Percentiles rank a stretch among this genome's conserved stretches.
phyloP scores from a whole-genome alignment of 2,329 filamentous ascomycete species.

The Neofusicoccum sp. region DNA sequence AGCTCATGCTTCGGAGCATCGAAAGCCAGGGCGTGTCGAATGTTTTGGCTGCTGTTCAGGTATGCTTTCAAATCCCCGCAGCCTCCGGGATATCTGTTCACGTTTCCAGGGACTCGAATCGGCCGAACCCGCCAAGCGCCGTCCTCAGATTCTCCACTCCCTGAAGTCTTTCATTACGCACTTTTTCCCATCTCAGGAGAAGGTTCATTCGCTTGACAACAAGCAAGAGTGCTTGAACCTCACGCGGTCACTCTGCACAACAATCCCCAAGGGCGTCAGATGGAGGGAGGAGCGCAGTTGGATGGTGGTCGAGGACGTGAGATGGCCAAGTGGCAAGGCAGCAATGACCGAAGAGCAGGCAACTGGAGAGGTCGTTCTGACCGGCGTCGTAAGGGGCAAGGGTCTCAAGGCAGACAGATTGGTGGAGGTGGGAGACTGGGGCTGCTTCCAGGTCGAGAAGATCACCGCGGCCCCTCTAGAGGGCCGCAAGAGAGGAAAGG shows the following conservation, averaged over 20 bases:
- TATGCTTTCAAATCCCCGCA: not conserved
- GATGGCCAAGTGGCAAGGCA: conserved; percentile 62
- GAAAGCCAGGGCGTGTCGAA: conserved; percentile 95
- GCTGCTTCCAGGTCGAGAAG: conserved; percentile 87
- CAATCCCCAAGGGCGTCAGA: conserved; percentile 87
- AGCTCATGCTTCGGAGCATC: conserved; percentile 81
- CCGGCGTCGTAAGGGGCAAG: conserved; percentile 82
- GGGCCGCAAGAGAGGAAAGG: conserved; percentile 57
- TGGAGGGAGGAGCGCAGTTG: conserved; percentile 97
- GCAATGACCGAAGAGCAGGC: conserved; percentile 51
- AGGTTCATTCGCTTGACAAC: conserved; percentile 84
- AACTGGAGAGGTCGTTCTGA: conserved; percentile 68
- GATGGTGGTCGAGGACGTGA: conserved; percentile 85
- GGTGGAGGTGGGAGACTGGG: conserved; percentile 91
- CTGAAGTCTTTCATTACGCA: conserved; percentile 92
- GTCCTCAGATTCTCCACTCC: conserved; percentile 74
- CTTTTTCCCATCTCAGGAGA: conserved; percentile 91
- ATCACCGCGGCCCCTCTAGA: conserved; percentile 76
- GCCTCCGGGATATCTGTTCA: not conserved
- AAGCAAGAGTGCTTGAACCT: conserved; percentile 90
- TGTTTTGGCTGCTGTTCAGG: conserved; percentile 79
- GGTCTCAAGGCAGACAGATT: conserved; percentile 87
- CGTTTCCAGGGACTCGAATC: conserved; percentile 62
- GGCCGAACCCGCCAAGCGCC: conserved; percentile 78
- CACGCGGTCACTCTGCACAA: conserved; percentile 87